Conservation (phyloP, 176 grass and related monocot species). For the Puya raimondii region DNA sequence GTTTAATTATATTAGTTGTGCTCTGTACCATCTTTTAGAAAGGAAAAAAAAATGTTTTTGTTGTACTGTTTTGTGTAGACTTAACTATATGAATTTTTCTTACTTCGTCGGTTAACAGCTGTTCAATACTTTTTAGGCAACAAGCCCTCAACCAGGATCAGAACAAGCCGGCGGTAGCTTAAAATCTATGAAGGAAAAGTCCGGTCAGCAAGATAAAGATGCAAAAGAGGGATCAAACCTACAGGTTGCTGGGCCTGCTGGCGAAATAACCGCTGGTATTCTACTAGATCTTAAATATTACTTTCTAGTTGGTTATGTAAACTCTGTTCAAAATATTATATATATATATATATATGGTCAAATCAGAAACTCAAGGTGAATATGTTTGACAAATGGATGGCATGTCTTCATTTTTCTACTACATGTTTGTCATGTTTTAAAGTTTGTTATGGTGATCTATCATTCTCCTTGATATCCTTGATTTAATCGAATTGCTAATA, state of each 20-base stretch:
- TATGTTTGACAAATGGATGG: too few relatives aligned
- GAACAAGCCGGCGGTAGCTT: slow-evolving; percentile 48
- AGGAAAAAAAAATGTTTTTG: too few relatives aligned
- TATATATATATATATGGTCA: too few relatives aligned
- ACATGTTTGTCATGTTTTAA: too few relatives aligned
- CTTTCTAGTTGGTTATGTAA: not conserved
- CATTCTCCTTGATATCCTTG: too few relatives aligned
- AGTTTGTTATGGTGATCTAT: too few relatives aligned
- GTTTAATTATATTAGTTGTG: slow-evolving; percentile 7
- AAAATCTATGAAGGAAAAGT: slow-evolving; percentile 79
- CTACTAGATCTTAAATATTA: not conserved
- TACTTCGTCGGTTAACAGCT: slow-evolving; percentile 7
- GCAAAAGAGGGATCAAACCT: slow-evolving; percentile 62
- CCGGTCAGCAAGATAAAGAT: slow-evolving; percentile 66
- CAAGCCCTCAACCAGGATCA: slow-evolving; percentile 55
- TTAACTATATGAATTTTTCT: slow-evolving; percentile 1
- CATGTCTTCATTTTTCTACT: too few relatives aligned
- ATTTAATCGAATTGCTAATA: too few relatives aligned
- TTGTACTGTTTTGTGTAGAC: not conserved
- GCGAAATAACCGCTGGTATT: slow-evolving; percentile 89
- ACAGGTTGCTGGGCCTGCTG: slow-evolving; percentile 72
- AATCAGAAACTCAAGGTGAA: too few relatives aligned
- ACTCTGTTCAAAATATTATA: not conserved
- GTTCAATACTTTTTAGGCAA: slow-evolving; percentile 25
- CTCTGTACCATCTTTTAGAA: not conserved